These are phyloP conservation scores for Tolypocladium album DNA, from an alignment of 2,329 filamentous ascomycete species.

Conservation along the genomic window DNA sequence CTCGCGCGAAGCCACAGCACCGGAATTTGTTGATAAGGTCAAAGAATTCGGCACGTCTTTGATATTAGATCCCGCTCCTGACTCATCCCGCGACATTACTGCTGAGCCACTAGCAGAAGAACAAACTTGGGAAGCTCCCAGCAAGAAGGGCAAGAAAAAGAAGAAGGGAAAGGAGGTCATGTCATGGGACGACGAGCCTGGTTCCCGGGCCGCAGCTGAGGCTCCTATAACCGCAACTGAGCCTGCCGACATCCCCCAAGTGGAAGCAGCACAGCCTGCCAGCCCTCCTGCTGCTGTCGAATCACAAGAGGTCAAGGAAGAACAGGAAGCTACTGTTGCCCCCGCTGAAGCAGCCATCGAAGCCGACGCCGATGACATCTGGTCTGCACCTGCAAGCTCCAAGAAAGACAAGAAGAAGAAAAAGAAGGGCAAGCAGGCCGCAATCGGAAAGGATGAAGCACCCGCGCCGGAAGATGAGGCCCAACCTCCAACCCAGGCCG, in stretches of 20 bases:
- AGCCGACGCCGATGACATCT: not conserved
- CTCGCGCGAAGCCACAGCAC: not conserved
- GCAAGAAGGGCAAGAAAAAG: slow-evolving; percentile 10
- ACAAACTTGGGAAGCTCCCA: not conserved
- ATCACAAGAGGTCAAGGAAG: not conserved
- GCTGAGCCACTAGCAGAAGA: not conserved
- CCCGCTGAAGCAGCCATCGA: not conserved
- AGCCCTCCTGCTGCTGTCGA: not conserved
- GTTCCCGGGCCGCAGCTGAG: not conserved
- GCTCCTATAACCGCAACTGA: not conserved
- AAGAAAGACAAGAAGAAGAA: slow-evolving; percentile 7
- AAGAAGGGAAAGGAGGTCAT: slow-evolving; percentile 3
- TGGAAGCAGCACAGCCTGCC: not conserved
- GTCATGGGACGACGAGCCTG: not conserved
- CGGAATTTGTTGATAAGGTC: not conserved
- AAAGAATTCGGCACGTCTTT: not conserved
- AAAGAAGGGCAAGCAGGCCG: slow-evolving; percentile 4
- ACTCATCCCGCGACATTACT: not conserved
- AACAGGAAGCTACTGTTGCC: not conserved
- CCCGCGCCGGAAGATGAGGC: not conserved
- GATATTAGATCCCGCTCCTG: not conserved
- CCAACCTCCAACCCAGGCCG: not conserved
- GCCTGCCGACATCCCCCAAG: not conserved
- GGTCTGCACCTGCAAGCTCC: not conserved
- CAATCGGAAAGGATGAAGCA: not conserved